Base-by-base conservation (phyloP, 73 alveolate genomes). In the Paramecium bursaria region DNA sequence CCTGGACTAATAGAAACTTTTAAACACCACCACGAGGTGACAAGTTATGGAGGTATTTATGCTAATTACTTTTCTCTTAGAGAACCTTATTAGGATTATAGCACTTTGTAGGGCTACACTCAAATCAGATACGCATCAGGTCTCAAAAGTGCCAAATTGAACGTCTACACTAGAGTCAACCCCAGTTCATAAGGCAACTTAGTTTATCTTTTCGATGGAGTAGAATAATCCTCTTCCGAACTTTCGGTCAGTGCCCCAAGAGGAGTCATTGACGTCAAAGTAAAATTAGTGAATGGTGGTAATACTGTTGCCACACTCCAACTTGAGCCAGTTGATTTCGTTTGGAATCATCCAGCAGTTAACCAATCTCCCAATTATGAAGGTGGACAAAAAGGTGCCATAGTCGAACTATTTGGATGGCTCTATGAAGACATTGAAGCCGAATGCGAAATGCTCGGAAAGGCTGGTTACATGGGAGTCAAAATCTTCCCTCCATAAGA, bases 401-500 rank as follows among this genome's bases (percentile, higher is more conserved):
- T 96, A 14, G 98, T 96, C 35, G 99, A 96, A 90, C 74, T 96
- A 42, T 96, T 96, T 75, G 99, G 99, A 17, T 96, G 99, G 99
- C 98, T 97, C 21, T 94, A 93, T 74, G 97, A 92, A 48, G 99
- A 96, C 57, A 80, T 96, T 22, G 95, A 90, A 57, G 74, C 86
- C 42, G 99, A 96, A 88, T 96, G 99, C 74, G 96, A 88, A 47
- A 87, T 86, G 77, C 75, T 95, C 19, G 95, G 95, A 2, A 93
- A 94, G 51, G 95, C 95, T 21, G 99, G 99, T 44, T 95, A 90
- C 85, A 92, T 95, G 98, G 99, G 97, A 7, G 94, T 94, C 7
- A 95, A 94, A 87, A 94, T 95, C 50, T 95, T 90, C 92, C 97
- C 99, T 21, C 95, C 99, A 75, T 75, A 87, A 46, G 99, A 95